Base-by-base conservation (phyloP, 2,329 filamentous ascomycete genomes). In the Myriangium duriaei region DNA sequence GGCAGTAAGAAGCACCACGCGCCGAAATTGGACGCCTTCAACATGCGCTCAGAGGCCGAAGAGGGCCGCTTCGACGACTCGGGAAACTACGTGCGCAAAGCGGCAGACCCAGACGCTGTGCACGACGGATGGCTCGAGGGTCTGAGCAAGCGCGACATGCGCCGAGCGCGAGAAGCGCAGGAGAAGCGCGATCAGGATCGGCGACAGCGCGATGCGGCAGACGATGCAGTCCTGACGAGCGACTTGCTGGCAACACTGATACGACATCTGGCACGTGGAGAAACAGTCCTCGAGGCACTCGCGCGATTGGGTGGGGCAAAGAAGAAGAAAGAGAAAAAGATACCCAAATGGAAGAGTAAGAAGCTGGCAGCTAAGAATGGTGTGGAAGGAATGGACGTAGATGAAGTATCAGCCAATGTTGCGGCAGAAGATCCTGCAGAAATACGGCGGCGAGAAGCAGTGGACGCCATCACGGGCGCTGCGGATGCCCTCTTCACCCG, bases 71-170 rank as follows among this genome's bases (percentile, higher is more conserved):
- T 95, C 51, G 91, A 98, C 55, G 81, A 91, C 49, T 67, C 78
- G 1, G 88, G 88, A 7, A 98, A 96, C 58, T 98, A 78, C 56
- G 76, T 98, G 31, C 76, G 91, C 40, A 92, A 92, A 58, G 87
- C 87, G 0, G 73, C 65, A 6, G 91, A 98, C 51, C 84, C 85
- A 1, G 86, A 96, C 49, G 84, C 87, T 0, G 74, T 82, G 15
- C 86, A 98, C 57, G 91, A 98, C 61, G 73, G 72, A 19, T 98
- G 91, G 91, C 63, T 98, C 13, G 82, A 94, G 31, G 91, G 91
- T 0, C 65, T 95, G 13, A 91, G 81, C 48, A 95, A 93, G 57
- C 93, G 88, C 58, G 86, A 95, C 42, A 93, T 96, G 69, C 82
- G 77, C 54, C 78, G 75, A 45, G 91, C 91, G 0, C 84, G 79